These are phyloP conservation scores for Fusarium sp. DNA, from an alignment of 2,329 filamentous ascomycete genomes.

Conservation along the genomic window DNA sequence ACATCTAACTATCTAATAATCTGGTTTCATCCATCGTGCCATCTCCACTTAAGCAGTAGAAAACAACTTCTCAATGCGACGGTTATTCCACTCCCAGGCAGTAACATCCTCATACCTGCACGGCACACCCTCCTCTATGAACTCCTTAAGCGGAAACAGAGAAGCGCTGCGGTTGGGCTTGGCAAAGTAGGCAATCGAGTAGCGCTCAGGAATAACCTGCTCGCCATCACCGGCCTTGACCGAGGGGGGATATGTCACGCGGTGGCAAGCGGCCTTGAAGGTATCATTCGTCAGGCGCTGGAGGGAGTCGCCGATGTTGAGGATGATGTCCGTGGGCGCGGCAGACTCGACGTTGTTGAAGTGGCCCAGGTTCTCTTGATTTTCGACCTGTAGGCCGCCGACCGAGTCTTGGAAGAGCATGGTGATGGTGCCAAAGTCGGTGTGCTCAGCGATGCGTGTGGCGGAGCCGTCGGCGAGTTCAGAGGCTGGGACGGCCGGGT, in stretches of 20 bases:
- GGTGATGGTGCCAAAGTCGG: conserved; percentile 52
- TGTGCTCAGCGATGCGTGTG: conserved; percentile 51
- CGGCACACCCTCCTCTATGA: conserved; percentile 44
- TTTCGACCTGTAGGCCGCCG: conserved; percentile 49
- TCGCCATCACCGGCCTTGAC: conserved; percentile 38
- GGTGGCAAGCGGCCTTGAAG: conserved; percentile 53
- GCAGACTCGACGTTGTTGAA: conserved; percentile 45
- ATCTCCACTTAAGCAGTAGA: background rate
- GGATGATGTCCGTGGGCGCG: conserved; percentile 50
- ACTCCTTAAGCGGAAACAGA: conserved; percentile 49
- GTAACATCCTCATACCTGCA: conserved; percentile 51
- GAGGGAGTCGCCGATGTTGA: conserved; percentile 57
- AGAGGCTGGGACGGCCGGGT: conserved; percentile 51
- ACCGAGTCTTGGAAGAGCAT: conserved; percentile 50
- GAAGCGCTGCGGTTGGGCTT: conserved; percentile 51
- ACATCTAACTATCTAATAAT: background rate
- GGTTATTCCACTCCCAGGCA: conserved; percentile 52
- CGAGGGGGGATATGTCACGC: conserved; percentile 49
- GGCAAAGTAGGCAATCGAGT: conserved; percentile 47
- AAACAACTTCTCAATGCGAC: conserved; percentile 46
- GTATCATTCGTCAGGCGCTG: conserved; percentile 55
- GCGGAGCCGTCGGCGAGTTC: conserved; percentile 46
- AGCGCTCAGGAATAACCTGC: conserved; percentile 46
- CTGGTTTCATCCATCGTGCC: background rate
- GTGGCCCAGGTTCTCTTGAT: conserved; percentile 43